A percentile compares a stretch with the other conserved stretches of the same genome.
phyloP scores from a whole-genome alignment of 495 filamentous ascomycete species.

The Cryomyces minteri region DNA sequence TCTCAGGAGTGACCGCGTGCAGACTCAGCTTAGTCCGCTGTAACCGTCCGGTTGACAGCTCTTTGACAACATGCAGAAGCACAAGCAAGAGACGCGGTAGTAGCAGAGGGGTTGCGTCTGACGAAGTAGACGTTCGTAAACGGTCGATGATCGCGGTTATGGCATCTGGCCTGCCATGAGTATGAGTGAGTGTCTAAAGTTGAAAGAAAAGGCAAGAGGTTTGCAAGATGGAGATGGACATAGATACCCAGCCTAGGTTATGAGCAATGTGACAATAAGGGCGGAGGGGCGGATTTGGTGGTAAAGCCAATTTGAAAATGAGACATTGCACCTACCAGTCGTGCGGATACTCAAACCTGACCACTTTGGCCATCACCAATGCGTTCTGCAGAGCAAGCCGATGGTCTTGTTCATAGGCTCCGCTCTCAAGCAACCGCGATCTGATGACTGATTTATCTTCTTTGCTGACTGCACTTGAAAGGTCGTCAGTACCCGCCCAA shows the following conservation, averaged over 20 bases:
- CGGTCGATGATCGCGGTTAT: constrained; percentile 36
- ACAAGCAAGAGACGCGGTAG: constrained; percentile 59
- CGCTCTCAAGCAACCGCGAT: constrained; percentile 47
- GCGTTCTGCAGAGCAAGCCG: constrained; percentile 72
- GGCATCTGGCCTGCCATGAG: constrained; percentile 20
- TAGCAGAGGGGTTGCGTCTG: constrained; percentile 28
- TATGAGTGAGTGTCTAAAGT: too few species aligned
- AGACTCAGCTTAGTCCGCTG: constrained; percentile 49
- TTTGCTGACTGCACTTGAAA: constrained; percentile 36
- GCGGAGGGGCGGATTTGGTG: too few species aligned
- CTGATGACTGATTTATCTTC: constrained; percentile 62
- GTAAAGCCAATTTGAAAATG: background rate
- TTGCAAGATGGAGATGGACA: too few species aligned
- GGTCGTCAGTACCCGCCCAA: background rate
- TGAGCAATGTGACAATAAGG: too few species aligned
- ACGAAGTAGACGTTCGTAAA: constrained; percentile 32
- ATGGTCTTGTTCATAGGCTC: constrained; percentile 51
- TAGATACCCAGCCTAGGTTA: too few species aligned
- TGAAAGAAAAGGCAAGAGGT: too few species aligned
- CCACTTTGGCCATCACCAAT: constrained; percentile 69
- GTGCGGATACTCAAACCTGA: constrained; percentile 70
- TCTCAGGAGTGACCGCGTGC: constrained; percentile 57
- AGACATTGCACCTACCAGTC: constrained; percentile 35
- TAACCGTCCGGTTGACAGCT: constrained; percentile 63
- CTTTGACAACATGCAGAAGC: constrained; percentile 72